Conservation (phyloP, 768 basidiomycete genomes). For the Podaxis carcinomalis region DNA sequence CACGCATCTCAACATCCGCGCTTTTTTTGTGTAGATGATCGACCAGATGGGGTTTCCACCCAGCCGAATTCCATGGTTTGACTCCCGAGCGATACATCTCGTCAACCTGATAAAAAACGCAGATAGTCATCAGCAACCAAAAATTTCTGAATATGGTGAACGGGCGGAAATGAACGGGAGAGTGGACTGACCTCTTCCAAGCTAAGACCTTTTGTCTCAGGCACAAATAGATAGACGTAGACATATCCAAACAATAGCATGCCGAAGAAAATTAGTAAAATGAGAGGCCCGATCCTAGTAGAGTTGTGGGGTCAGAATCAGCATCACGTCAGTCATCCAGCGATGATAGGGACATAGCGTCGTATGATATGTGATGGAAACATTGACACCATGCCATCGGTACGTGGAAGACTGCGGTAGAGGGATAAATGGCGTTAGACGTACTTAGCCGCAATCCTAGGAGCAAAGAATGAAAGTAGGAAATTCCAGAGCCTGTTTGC, state of each 20-base stretch:
- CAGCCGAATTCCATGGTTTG: constrained; percentile 60
- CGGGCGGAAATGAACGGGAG: background rate
- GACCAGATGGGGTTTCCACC: constrained; percentile 50
- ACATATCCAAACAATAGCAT: constrained; percentile 64
- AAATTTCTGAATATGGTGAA: background rate
- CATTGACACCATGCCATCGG: background rate
- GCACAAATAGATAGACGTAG: constrained; percentile 74
- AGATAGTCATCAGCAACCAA: background rate
- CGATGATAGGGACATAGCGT: background rate
- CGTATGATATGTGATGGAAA: background rate
- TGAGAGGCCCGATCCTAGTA: constrained; percentile 63
- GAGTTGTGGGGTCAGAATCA: background rate
- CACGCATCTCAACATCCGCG: background rate
- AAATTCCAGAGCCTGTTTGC: constrained; percentile 56
- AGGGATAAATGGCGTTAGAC: constrained; percentile 13
- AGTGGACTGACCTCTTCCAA: constrained; percentile 54
- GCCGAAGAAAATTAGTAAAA: constrained; percentile 73
- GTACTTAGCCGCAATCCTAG: constrained; percentile 54
- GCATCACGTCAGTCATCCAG: background rate
- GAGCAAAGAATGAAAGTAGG: constrained; percentile 68
- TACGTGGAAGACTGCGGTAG: background rate
- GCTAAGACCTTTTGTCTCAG: constrained; percentile 77
- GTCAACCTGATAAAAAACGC: constrained; percentile 45
- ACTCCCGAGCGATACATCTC: constrained; percentile 68
- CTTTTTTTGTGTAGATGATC: constrained; percentile 34